phyloP scores from a whole-genome alignment of 2,329 filamentous ascomycete genomes.

The Nemania diffusa region DNA sequence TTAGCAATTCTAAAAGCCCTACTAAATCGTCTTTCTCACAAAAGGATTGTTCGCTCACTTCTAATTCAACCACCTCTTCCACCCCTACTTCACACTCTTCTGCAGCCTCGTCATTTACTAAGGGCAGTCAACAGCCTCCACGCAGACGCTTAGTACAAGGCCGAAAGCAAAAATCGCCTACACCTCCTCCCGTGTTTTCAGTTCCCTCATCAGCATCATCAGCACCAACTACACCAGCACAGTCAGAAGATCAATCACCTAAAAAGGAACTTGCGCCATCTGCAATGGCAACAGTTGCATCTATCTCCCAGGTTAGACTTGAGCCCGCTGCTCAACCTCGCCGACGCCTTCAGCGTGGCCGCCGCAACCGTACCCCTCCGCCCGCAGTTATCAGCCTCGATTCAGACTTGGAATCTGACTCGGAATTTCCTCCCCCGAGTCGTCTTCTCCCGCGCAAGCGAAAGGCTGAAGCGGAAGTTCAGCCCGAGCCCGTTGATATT shows the following conservation, averaged over 20 bases:
- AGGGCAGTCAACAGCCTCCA: slow-evolving; percentile 34
- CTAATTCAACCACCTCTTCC: slow-evolving; percentile 28
- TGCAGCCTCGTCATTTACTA: slow-evolving; percentile 33
- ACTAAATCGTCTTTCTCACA: slow-evolving; percentile 33
- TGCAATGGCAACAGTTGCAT: slow-evolving; percentile 14
- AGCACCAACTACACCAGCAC: slow-evolving; percentile 44
- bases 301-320: not conserved
- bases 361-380: slow-evolving; percentile 36
- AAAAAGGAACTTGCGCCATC: slow-evolving; percentile 10
- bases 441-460: slow-evolving; percentile 38
- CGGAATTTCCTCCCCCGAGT: slow-evolving; percentile 1
- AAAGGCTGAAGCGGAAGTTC: slow-evolving; percentile 39
- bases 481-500: slow-evolving; percentile 27
- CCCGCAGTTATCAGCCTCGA: slow-evolving; percentile 33
- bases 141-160: slow-evolving; percentile 48
- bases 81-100: slow-evolving; percentile 29
- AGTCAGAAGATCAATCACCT: slow-evolving; percentile 36
- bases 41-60: slow-evolving; percentile 29
- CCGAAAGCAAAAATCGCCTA: slow-evolving; percentile 43
- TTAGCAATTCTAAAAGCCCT: slow-evolving; percentile 9
- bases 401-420: slow-evolving; percentile 35
- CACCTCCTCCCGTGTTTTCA: slow-evolving; percentile 47
- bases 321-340: slow-evolving; percentile 35
- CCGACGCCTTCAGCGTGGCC: slow-evolving; percentile 44
- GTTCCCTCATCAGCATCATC: slow-evolving; percentile 48